Conservation (phyloP, 805 yeast genomes). For the Saturnispora besseyi region DNA sequence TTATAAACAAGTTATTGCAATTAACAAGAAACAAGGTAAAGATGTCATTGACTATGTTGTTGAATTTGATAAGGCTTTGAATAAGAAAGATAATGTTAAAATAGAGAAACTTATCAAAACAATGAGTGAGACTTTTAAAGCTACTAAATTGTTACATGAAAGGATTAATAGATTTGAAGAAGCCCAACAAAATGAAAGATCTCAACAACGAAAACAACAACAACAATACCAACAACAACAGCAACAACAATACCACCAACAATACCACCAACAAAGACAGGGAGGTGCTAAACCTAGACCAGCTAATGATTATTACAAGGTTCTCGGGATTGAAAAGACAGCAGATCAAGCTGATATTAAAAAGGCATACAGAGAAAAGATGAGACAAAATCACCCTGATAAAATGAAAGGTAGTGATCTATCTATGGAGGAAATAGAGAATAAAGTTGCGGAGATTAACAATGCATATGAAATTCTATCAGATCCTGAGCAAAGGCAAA, state of each 20-base stretch:
- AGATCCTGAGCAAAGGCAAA: slow-evolving; percentile 49
- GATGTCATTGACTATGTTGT: slow-evolving; percentile 11
- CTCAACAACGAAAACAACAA: slow-evolving; percentile 37
- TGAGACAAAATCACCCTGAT: slow-evolving; percentile 86
- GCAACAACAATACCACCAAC: slow-evolving; percentile 31
- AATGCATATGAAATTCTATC: slow-evolving; percentile 85
- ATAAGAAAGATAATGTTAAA: slow-evolving; percentile 24
- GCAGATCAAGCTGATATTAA: slow-evolving; percentile 70
- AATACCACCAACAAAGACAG: slow-evolving; percentile 15
- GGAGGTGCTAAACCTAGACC: slow-evolving; percentile 13
- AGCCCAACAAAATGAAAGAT: slow-evolving; percentile 27
- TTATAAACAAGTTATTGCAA: slow-evolving; percentile 10
- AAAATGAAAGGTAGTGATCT: slow-evolving; percentile 61
- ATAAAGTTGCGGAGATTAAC: slow-evolving; percentile 84
- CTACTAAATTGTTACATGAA: slow-evolving; percentile 31
- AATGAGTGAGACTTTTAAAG: slow-evolving; percentile 30
- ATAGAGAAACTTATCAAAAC: slow-evolving; percentile 32
- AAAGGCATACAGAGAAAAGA: slow-evolving; percentile 69
- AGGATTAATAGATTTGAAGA: slow-evolving; percentile 15
- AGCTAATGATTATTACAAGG: slow-evolving; percentile 63
- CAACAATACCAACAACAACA: slow-evolving; percentile 37
- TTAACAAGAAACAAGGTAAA: neutral
- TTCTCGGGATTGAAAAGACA: slow-evolving; percentile 54
- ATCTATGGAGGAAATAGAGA: slow-evolving; percentile 60
- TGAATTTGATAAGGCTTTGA: slow-evolving; percentile 15